phyloP scores from a whole-genome alignment of 2,329 filamentous ascomycete species.

The Cladosporium austrohemisphaericum region DNA sequence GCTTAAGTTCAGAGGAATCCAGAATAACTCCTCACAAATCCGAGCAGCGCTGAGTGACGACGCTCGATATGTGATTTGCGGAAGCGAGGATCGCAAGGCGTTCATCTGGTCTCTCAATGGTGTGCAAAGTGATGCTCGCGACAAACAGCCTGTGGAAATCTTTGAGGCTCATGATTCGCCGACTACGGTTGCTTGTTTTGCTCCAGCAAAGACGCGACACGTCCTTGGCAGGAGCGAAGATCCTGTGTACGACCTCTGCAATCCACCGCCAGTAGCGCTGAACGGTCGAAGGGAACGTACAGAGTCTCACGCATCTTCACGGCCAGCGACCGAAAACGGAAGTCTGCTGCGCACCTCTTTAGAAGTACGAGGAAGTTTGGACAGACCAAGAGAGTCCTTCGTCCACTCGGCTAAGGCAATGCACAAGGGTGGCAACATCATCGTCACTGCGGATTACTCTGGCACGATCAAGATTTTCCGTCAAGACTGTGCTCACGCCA shows the following conservation, averaged over 20 bases:
- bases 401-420: conserved; percentile 49
- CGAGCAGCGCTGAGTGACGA: conserved; percentile 86
- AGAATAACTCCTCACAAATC: conserved; percentile 87
- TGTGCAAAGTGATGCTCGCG: conserved; percentile 62
- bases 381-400: conserved; percentile 10
- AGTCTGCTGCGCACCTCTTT: conserved; percentile 24
- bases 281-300: conserved; percentile 67
- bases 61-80: conserved; percentile 79
- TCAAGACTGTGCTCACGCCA: conserved; percentile 83
- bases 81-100: conserved; percentile 83
- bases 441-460: conserved; percentile 83
- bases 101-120: conserved; percentile 79
- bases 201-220: conserved; percentile 72
- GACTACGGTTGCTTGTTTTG: conserved; percentile 84
- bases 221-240: conserved; percentile 78
- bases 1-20: conserved; percentile 85
- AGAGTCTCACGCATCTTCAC: conserved; percentile 41
- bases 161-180: conserved; percentile 88
- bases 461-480: conserved; percentile 92
- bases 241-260: conserved; percentile 93
- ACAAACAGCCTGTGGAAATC: conserved; percentile 79
- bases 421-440: conserved; percentile 81
- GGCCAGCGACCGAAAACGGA: conserved; percentile 43
- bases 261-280: conserved; percentile 83
- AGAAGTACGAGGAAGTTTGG: conserved; percentile 4